Percentiles rank a stretch among this genome's conserved stretches.
Evolutionary conservation across 106 monocot species (phyloP).

Genomic region (Hemerocallis citrina): DNA sequence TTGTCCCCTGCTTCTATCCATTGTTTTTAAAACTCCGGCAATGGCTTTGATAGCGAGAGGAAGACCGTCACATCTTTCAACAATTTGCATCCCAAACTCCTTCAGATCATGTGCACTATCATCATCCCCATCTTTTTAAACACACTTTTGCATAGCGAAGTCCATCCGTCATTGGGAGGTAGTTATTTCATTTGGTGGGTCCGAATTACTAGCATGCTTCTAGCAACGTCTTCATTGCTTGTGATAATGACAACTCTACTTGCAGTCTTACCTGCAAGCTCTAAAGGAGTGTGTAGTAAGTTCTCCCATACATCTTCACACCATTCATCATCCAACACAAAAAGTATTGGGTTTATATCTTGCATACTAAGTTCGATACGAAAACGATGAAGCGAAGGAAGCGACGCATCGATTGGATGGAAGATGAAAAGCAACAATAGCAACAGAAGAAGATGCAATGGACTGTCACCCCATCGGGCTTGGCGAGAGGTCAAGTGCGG

Average conservation of each 20-base stretch:
- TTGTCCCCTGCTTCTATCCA: not conserved
- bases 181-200: conserved; percentile 9
- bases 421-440: too few relatives aligned
- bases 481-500: too few relatives aligned
- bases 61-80: conserved; percentile 22
- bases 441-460: too few relatives aligned
- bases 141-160: conserved; percentile 14
- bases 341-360: too few relatives aligned
- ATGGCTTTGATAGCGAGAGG: conserved; percentile 11
- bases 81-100: conserved; percentile 22
- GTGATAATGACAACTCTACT: conserved; percentile 23
- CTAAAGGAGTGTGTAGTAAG: conserved; percentile 16
- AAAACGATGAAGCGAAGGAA: too few relatives aligned
- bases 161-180: conserved; percentile 15
- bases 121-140: not conserved
- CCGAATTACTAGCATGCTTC: conserved; percentile 3
- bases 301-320: conserved; percentile 12
- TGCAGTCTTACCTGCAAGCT: not conserved
- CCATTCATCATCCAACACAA: conserved; percentile 42
- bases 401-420: too few relatives aligned
- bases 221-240: conserved; percentile 14
- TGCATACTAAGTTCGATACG: too few relatives aligned
- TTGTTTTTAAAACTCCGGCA: conserved; percentile 7
- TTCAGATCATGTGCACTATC: conserved; percentile 4
- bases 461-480: too few relatives aligned